A percentile compares a stretch with the other conserved stretches of the same genome.
Evolutionary conservation across 208 protist genomes (phyloP).

Genomic region (Crithidia mellificae): DNA sequence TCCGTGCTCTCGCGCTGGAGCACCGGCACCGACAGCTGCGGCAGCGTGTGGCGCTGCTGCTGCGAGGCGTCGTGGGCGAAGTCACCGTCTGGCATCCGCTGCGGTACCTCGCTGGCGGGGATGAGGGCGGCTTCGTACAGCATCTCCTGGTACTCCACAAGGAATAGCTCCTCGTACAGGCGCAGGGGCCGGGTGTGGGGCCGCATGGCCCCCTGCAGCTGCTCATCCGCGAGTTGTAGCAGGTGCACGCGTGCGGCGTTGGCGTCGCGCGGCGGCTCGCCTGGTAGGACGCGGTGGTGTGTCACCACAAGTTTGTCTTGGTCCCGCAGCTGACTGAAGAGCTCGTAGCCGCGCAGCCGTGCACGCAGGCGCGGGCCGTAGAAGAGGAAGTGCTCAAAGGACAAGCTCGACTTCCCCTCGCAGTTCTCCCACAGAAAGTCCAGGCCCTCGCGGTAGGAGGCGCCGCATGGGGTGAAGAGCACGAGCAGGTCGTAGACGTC

Average conservation of each 20-base stretch:
- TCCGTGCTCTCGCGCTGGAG: constrained; percentile 32
- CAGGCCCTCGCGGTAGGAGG: constrained; percentile 49
- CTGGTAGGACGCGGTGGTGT: constrained; percentile 48
- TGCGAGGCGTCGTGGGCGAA: constrained; percentile 27
- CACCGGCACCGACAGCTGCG: constrained; percentile 16
- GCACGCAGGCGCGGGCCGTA: constrained; percentile 52
- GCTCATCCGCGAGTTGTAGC: constrained; percentile 37
- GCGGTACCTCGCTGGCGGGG: constrained; percentile 30
- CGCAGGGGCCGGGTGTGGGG: constrained; percentile 35
- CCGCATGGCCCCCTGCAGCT: constrained; percentile 20
- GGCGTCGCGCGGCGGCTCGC: constrained; percentile 12
- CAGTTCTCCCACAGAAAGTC: constrained; percentile 80
- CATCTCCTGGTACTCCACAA: constrained; percentile 54
- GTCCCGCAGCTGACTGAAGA: constrained; percentile 47
- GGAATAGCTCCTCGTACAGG: constrained; percentile 73
- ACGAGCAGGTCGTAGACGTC: constrained; percentile 64
- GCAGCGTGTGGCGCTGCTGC: constrained; percentile 8
- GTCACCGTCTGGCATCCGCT: constrained; percentile 16
- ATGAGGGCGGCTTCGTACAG: constrained; percentile 43
- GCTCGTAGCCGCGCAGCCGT: constrained; percentile 57
- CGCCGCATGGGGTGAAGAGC: constrained; percentile 64
- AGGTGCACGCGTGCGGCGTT: constrained; percentile 36
- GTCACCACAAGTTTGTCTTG: constrained; percentile 51
- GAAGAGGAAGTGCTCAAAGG: constrained; percentile 53
- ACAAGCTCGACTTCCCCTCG: constrained; percentile 48